Evolutionary conservation across 805 yeast species (phyloP).

Genomic region (Lipomyces japonicus): DNA sequence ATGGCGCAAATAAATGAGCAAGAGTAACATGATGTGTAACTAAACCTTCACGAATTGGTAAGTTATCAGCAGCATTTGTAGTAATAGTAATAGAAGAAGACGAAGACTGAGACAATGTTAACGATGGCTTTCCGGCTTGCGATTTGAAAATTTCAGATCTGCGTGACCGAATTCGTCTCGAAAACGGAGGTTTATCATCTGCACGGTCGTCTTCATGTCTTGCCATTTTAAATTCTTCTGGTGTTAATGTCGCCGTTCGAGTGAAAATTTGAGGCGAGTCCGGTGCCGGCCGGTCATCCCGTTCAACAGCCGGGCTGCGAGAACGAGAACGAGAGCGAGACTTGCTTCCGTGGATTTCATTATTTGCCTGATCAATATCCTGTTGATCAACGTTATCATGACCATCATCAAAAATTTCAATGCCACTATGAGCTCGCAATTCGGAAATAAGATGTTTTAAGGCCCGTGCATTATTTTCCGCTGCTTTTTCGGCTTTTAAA

Average conservation of each 20-base stretch:
- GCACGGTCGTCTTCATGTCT: conserved; percentile 1
- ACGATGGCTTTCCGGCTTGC: not conserved
- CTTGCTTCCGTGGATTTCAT: too few species aligned
- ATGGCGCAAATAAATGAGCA: conserved; percentile 15
- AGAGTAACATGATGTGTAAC: too few species aligned
- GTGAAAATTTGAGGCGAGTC: conserved; percentile 1
- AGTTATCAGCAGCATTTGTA: too few species aligned
- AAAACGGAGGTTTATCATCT: not conserved
- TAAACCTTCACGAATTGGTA: too few species aligned
- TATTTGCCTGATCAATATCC: too few species aligned
- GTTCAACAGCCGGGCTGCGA: not conserved
- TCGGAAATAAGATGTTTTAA: conserved; percentile 8
- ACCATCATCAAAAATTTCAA: not conserved
- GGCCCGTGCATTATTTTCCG: conserved; percentile 17
- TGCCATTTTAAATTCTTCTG: conserved; percentile 14
- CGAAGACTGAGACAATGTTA: not conserved
- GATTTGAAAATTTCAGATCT: not conserved
- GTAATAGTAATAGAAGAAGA: not conserved
- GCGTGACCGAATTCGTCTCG: not conserved
- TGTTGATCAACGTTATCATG: too few species aligned
- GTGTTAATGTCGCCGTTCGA: conserved; percentile 10
- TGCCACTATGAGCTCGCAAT: conserved; percentile 8
- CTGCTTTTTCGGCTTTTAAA: conserved; percentile 12
- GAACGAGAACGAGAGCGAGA: too few species aligned
- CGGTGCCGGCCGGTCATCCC: not conserved